Base-by-base conservation (phyloP, 108 stramenopile species). In the Cyclotella kingstonii region DNA sequence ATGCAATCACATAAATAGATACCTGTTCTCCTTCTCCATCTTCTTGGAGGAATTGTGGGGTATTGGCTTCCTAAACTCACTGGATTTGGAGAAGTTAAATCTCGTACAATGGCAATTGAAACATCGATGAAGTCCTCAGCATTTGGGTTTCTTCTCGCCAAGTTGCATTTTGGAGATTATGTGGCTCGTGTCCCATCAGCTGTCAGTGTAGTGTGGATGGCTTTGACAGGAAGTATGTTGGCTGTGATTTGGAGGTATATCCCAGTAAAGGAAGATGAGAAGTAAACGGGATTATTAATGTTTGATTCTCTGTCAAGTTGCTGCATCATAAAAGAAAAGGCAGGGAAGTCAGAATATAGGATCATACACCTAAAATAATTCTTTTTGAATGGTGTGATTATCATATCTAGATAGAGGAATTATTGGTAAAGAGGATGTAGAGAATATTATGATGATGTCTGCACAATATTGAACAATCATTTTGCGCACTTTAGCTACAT, bases 21-120 rank as follows among this genome's bases (percentile, higher is more conserved):
- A 36, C 93, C 97, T 48, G 82, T 95, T 45, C 62, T 96, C 43
- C 81, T 98, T 35, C 78, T 96, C 46, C 97, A 98, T 68, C 82
- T 98, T 54, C 33, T 96, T n/a, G 95, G 95, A 41, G 97, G 97
- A 26, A 56, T 96, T 28, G 77, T 94, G 8, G 97, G 97, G 41
- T 98, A 96, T 74, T 53, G 58, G 57, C 73, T 96, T 6, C 93
- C 97, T 7, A 73, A 69, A 45, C 22, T 80, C 18, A 77, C 93
- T 57, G 94, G 94, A 52, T 96, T 96, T 73, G 84, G 81, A 11
- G 96, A 98, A 61, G 84, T 90, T 34, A 76, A 90, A 23, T 89
- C 83, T 54, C 92, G 97, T 49, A 98, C 97, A 63, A 96, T 98
- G 95, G 97, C 97, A 33, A 98, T 98, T 68, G 97, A 98, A 70